Evolutionary conservation across 2,329 filamentous ascomycete genomes (phyloP).

Genomic region (Geoglossum cookeanum): DNA sequence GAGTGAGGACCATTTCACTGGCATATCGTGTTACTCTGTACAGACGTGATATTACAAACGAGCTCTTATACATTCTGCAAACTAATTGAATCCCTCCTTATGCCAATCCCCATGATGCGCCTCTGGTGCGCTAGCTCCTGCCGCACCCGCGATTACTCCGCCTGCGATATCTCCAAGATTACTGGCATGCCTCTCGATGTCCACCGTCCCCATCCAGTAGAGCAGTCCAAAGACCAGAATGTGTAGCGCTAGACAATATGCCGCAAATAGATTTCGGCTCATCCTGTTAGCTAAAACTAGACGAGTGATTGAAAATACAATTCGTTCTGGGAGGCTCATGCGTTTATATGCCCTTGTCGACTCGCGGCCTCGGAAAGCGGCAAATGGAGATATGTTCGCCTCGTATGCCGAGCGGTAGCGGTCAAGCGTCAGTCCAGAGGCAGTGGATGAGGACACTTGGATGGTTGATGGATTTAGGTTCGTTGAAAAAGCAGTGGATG

Average conservation of each 20-base stretch:
- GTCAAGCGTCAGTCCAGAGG: slow-evolving; percentile 51
- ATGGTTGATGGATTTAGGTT: slow-evolving; percentile 61
- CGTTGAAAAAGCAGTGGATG: slow-evolving; percentile 44
- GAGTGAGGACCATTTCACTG: too few species aligned
- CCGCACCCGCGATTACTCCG: slow-evolving; percentile 14
- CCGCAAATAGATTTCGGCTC: slow-evolving; percentile 84
- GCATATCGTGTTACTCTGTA: too few species aligned
- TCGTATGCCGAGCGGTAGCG: slow-evolving; percentile 87
- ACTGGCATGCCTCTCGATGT: slow-evolving; percentile 43
- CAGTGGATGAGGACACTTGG: slow-evolving; percentile 37
- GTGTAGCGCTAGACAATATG: slow-evolving; percentile 78
- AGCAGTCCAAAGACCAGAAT: slow-evolving; percentile 70
- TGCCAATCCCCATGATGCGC: slow-evolving; percentile 16
- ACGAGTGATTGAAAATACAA: slow-evolving; percentile 76
- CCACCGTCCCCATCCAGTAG: slow-evolving; percentile 59
- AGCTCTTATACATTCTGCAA: neutral
- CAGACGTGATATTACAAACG: neutral
- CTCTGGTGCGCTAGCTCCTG: slow-evolving; percentile 11
- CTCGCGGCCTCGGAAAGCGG: slow-evolving; percentile 86
- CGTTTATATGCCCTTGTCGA: slow-evolving; percentile 76
- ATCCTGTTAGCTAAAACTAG: slow-evolving; percentile 79
- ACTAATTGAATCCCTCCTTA: slow-evolving; percentile 16
- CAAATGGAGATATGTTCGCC: slow-evolving; percentile 86
- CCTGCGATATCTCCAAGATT: slow-evolving; percentile 29
- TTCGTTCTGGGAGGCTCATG: slow-evolving; percentile 79